Percentiles rank a stretch among this genome's conserved stretches.
Evolutionary conservation across 2,329 filamentous ascomycete genomes (phyloP).

Genomic region (Acrodontium crateriforme): DNA sequence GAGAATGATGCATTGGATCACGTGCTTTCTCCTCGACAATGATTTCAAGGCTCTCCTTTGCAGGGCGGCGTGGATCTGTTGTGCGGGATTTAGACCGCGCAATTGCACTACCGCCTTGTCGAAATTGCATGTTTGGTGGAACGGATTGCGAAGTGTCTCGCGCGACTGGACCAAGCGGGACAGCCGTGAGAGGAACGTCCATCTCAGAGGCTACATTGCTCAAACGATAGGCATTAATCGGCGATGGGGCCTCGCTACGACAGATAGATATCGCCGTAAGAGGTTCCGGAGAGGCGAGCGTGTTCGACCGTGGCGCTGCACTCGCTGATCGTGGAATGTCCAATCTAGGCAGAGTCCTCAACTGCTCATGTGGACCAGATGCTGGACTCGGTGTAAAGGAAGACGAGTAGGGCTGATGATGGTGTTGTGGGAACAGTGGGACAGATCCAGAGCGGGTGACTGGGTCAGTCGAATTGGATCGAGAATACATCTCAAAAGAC

Average conservation of each 20-base stretch:
- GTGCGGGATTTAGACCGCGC: constrained; percentile 24
- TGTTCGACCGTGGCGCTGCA: constrained; percentile 22
- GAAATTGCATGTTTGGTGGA: constrained; percentile 81
- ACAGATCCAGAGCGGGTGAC: constrained; percentile 11
- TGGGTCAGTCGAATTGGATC: constrained; percentile 1
- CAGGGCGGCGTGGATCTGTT: constrained; percentile 44
- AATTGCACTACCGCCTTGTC: constrained; percentile 13
- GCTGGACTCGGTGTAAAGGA: constrained; percentile 25
- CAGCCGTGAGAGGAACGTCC: constrained; percentile 68
- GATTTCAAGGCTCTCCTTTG: constrained; percentile 54
- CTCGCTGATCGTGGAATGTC: constrained; percentile 37
- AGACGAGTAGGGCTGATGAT: constrained; percentile 15
- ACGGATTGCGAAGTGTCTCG: constrained; percentile 81
- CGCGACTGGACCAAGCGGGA: constrained; percentile 56
- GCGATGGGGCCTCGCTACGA: constrained; percentile 33
- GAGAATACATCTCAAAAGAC: constrained; percentile 25
- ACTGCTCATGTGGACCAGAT: constrained; percentile 35
- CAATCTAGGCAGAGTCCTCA: constrained; percentile 42
- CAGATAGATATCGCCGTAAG: constrained; percentile 32
- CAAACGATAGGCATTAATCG: constrained; percentile 55
- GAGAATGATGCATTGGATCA: constrained; percentile 20
- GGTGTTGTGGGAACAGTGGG: constrained; percentile 13
- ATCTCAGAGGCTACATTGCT: constrained; percentile 84
- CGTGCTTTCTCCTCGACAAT: constrained; percentile 41
- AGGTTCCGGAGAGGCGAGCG: constrained; percentile 7